Evolutionary conservation across 768 basidiomycete species (phyloP), one percentile per base, ranked within the genome.

Genomic region (Boletus reticulatus): DNA sequence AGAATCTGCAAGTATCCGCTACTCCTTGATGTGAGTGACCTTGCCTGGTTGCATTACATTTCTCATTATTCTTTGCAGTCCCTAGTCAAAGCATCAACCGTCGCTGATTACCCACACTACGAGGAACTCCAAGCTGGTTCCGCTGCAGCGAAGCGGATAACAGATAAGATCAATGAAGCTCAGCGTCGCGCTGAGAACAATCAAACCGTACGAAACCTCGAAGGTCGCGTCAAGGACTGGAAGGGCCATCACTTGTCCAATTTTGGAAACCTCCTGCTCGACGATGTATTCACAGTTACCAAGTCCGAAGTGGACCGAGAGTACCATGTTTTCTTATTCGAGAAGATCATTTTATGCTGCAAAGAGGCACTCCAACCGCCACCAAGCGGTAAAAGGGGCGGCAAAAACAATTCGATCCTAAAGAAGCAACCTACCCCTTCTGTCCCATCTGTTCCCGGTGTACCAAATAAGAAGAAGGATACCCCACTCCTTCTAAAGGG

Each of bases 321-420:
- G 72, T 98, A 98, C 66, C 94, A 96, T 63, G 95, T 99, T 55
- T 99, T 98, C 80, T 79, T 99, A 36, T 99, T 99, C 62, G 95
- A 98, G 76, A 94, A 94, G 76, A 99, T 99, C 72, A 94, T 99
- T 61, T 82, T 98, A 20, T 99, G 97, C 74, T 98, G 97, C 80
- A 98, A 98, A 72, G 97, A 98, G 71, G 88, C 89, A 7, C 67
- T 79, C 16, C 78, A 79, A 6, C 78, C 80, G 7, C 77, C 81
- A 12, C 77, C 79, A 36, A 84, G 80, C 58, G 79, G 81, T 39
- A 84, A 83, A 71, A 91, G 92, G 73, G 77, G 76, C 38, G 78
- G 80, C 62, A 98, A 98, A 79, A 94, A 81, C 67, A 90, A 91
- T 53, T 92, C 92, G 8, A 84, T 98, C 48, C 72, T 97, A 57